phyloP scores from a whole-genome alignment of 2,329 filamentous ascomycete species.

The Nannizzia gypsea region DNA sequence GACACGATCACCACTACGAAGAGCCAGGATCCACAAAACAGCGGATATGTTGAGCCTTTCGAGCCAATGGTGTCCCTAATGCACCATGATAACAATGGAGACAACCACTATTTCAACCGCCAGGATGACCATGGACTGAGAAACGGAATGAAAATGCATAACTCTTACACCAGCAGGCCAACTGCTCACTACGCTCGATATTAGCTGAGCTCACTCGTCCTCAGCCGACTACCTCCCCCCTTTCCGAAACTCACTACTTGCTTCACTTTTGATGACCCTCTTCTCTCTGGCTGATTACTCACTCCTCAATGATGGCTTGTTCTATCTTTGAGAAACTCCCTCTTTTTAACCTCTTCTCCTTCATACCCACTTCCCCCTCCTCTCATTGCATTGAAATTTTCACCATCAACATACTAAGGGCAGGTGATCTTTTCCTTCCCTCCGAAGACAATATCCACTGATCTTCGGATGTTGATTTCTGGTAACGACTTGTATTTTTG shows the following conservation, averaged over 20 bases:
- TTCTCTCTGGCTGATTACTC: not conserved
- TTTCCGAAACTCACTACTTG: not conserved
- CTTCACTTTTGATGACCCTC: not conserved
- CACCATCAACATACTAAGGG: not conserved
- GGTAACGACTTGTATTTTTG: constrained; percentile 3
- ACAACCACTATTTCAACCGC: constrained; percentile 20
- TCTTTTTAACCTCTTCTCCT: not conserved
- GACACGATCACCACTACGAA: constrained; percentile 18
- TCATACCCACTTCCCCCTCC: not conserved
- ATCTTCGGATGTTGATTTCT: not conserved
- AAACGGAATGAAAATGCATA: constrained; percentile 2
- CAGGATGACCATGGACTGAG: constrained; percentile 5
- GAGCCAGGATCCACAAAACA: constrained; percentile 18
- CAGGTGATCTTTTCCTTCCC: no score
- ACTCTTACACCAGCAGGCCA: not conserved
- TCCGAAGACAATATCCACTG: not conserved
- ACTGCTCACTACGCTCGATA: constrained; percentile 6
- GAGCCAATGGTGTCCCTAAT: constrained; percentile 24
- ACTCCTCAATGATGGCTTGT: not conserved
- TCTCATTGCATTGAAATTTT: not conserved
- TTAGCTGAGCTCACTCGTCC: not conserved
- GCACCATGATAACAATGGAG: constrained; percentile 20
- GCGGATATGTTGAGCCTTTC: constrained; percentile 21
- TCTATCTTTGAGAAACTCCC: not conserved
- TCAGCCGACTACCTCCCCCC: not conserved